phyloP scores from a whole-genome alignment of 768 basidiomycete genomes.

The Cystofilobasidium bisporidii region DNA sequence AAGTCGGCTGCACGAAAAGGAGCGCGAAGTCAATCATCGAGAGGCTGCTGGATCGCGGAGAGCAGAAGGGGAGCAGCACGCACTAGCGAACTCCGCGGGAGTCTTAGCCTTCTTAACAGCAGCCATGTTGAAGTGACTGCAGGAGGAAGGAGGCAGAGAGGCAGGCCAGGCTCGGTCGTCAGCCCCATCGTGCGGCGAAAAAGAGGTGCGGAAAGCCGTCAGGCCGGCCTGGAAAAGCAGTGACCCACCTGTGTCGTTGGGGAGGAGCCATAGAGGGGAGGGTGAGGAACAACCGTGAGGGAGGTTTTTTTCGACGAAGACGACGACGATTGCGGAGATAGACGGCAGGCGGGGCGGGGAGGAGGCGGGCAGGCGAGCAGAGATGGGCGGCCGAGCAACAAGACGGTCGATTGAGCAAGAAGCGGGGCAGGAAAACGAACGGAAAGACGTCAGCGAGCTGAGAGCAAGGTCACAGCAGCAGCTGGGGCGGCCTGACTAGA shows the following conservation, averaged over 20 bases:
- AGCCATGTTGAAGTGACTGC: conserved; percentile 23
- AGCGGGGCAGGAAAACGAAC: background rate
- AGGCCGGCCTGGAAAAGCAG: too few relatives aligned
- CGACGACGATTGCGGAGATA: conserved; percentile 45
- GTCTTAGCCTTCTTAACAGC: conserved; percentile 60
- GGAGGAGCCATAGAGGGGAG: conserved; percentile 43
- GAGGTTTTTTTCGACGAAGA: too few relatives aligned
- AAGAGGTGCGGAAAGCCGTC: conserved; percentile 27
- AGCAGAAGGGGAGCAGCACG: conserved; percentile 23
- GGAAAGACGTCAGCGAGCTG: background rate
- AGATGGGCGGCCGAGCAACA: conserved; percentile 46
- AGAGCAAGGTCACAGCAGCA: background rate
- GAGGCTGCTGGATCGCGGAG: background rate
- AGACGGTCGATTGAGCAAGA: background rate
- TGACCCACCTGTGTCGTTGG: too few relatives aligned
- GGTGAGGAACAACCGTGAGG: conserved; percentile 20
- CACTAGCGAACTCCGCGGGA: conserved; percentile 82
- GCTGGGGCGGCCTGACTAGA: too few relatives aligned
- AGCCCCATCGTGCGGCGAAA: conserved; percentile 26
- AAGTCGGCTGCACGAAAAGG: conserved; percentile 59
- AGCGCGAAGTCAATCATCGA: conserved; percentile 1
- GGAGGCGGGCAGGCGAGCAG: conserved; percentile 37
- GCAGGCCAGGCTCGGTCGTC: conserved; percentile 12
- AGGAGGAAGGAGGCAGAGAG: conserved; percentile 11
- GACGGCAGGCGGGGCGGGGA: conserved; percentile 36